Evolutionary conservation across 225 moss, liverwort and hornwort genomes (phyloP).

Genomic region (Polytrichum formosum): DNA sequence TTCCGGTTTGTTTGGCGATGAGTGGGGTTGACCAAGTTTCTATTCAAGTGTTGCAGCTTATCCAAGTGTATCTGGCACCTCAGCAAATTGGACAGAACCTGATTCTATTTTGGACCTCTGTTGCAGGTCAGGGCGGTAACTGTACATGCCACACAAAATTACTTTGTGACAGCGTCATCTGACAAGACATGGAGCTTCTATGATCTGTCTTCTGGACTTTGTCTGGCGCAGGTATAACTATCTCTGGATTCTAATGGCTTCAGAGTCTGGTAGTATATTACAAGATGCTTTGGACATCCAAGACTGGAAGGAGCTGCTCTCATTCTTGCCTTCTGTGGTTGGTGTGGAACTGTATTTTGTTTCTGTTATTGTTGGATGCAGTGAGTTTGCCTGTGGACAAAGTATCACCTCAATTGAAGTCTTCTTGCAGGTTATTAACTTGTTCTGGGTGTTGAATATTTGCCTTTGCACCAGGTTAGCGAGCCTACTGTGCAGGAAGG

Average conservation of each 20-base stretch:
- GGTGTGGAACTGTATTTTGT: too few species aligned
- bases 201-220: conserved; percentile 70
- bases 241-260: conserved; percentile 1
- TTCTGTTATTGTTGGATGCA: too few species aligned
- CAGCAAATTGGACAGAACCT: background rate
- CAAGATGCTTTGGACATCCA: too few species aligned
- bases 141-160: conserved; percentile 93
- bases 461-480: conserved; percentile 52
- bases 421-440: too few species aligned
- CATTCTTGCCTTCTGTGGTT: too few species aligned
- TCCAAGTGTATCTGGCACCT: too few species aligned
- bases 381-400: too few species aligned
- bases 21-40: background rate
- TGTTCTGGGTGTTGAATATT: background rate
- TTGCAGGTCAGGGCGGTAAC: conserved; percentile 92
- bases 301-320: too few species aligned
- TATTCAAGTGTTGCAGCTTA: too few species aligned
- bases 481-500: conserved; percentile 86
- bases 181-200: conserved; percentile 75
- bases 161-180: conserved; percentile 85
- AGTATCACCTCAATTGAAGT: too few species aligned
- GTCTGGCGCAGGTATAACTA: conserved; percentile 72
- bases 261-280: too few species aligned
- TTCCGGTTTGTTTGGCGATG: background rate
- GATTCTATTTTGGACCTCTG: background rate